These are phyloP conservation scores for Xylaria multiplex DNA, from an alignment of 2,329 filamentous ascomycete genomes.

Conservation along the genomic window DNA sequence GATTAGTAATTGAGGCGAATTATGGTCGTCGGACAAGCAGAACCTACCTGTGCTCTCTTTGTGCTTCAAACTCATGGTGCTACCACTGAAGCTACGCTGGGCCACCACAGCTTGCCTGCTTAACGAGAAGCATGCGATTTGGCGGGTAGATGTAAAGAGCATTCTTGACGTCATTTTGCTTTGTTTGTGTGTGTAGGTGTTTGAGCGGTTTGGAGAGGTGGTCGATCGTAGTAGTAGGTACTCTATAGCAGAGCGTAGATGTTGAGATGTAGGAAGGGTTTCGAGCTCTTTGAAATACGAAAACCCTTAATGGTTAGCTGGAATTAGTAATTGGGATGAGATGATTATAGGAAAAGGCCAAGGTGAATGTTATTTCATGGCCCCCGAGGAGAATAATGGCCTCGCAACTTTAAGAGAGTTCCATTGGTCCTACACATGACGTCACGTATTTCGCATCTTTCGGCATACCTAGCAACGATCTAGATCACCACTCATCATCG, in stretches of 20 bases:
- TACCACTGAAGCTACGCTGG: constrained; percentile 43
- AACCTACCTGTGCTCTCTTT: constrained; percentile 46
- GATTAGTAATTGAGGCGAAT: no score
- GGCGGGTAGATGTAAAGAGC: constrained; percentile 39
- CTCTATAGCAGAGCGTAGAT: no score
- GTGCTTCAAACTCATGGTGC: constrained; percentile 40
- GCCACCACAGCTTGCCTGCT: constrained; percentile 42
- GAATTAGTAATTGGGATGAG: constrained; percentile 10
- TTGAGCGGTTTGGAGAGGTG: neutral
- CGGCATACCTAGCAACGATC: neutral
- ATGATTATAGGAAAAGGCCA: constrained; percentile 3
- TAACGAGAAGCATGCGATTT: constrained; percentile 41
- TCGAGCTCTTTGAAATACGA: constrained; percentile 15
- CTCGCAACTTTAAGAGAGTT: constrained; percentile 10
- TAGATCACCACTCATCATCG: constrained; percentile 15
- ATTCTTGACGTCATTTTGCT: constrained; percentile 49
- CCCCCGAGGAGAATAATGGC: constrained; percentile 2
- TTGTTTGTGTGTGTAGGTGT: constrained; percentile 11
- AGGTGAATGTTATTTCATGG: constrained; percentile 7
- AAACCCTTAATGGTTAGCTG: constrained; percentile 12
- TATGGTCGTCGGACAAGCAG: neutral
- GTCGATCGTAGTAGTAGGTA: neutral
- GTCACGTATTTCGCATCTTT: constrained; percentile 32
- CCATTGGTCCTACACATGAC: constrained; percentile 28
- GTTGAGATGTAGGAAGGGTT: neutral